Conservation (phyloP, 495 filamentous ascomycete genomes). For the Bryoglossum gracile region DNA sequence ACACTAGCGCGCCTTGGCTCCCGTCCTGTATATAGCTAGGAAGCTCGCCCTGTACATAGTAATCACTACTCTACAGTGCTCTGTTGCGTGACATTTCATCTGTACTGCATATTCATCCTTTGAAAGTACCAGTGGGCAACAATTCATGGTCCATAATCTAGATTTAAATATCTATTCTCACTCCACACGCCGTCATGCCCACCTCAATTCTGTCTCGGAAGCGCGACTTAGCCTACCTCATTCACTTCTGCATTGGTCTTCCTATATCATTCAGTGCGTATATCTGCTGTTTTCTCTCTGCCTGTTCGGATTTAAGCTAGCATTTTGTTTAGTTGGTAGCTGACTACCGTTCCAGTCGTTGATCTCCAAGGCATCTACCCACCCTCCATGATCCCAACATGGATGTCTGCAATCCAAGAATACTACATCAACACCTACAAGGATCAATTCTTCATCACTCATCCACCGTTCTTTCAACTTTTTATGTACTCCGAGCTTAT, state of each 20-base stretch:
- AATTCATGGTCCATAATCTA: too few relatives aligned
- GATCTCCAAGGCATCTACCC: conserved; percentile 64
- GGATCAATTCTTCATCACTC: conserved; percentile 66
- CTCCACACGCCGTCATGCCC: too few relatives aligned
- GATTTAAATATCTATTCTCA: too few relatives aligned
- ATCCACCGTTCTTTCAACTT: conserved; percentile 62
- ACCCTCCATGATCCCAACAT: conserved; percentile 38
- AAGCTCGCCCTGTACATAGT: too few relatives aligned
- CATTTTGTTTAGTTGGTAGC: not conserved
- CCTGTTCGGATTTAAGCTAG: not conserved
- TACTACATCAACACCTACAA: conserved; percentile 63
- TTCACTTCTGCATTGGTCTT: conserved; percentile 61
- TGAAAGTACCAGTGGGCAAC: too few relatives aligned
- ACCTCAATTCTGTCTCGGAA: conserved; percentile 19
- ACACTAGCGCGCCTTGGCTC: too few relatives aligned
- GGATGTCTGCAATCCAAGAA: conserved; percentile 43
- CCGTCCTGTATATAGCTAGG: too few relatives aligned
- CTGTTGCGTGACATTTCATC: too few relatives aligned
- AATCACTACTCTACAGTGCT: too few relatives aligned
- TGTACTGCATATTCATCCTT: too few relatives aligned
- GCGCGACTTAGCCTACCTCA: conserved; percentile 52
- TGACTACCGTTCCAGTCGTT: conserved; percentile 40
- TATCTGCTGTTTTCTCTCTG: not conserved
- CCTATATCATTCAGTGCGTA: conserved; percentile 58
- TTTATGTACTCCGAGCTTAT: conserved; percentile 64